These are phyloP conservation scores for Aurantiochytrium sp. DNA, from an alignment of 108 stramenopile species.

Conservation along the genomic window DNA sequence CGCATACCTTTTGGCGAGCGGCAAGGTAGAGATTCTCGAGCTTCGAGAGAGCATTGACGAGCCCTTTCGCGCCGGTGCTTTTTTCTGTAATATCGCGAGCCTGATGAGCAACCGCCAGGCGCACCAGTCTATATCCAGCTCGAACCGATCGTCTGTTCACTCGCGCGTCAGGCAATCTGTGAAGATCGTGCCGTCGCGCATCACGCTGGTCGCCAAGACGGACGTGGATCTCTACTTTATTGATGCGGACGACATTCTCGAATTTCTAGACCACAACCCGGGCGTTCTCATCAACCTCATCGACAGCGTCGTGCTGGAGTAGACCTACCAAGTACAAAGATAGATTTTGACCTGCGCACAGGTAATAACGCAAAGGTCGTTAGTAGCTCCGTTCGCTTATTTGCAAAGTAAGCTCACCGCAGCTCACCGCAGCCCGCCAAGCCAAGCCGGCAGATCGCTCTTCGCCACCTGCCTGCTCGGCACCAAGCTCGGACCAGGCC, in stretches of 20 bases:
- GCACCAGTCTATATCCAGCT: not conserved
- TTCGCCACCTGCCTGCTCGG: too few species aligned
- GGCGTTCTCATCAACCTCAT: conserved; percentile 15
- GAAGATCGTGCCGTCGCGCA: not conserved
- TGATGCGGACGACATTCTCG: not conserved
- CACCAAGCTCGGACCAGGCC: not conserved
- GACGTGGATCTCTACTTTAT: conserved; percentile 4
- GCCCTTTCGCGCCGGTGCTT: not conserved
- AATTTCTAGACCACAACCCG: not conserved
- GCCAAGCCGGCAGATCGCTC: too few species aligned
- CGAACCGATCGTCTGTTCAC: not conserved
- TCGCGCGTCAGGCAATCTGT: not conserved
- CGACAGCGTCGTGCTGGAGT: not conserved
- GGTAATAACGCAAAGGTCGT: too few species aligned
- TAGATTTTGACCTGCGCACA: not conserved
- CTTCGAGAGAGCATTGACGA: not conserved
- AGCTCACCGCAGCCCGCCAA: too few species aligned
- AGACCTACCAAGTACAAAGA: not conserved
- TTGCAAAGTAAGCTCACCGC: too few species aligned
- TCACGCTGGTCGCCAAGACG: not conserved
- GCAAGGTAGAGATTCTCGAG: not conserved
- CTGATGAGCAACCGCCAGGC: not conserved
- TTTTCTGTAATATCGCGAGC: conserved; percentile 7
- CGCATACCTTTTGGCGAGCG: not conserved
- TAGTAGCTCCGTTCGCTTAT: too few species aligned